Evolutionary conservation across 495 filamentous ascomycete genomes (phyloP).

Genomic region (Talaromyces adpressus): DNA sequence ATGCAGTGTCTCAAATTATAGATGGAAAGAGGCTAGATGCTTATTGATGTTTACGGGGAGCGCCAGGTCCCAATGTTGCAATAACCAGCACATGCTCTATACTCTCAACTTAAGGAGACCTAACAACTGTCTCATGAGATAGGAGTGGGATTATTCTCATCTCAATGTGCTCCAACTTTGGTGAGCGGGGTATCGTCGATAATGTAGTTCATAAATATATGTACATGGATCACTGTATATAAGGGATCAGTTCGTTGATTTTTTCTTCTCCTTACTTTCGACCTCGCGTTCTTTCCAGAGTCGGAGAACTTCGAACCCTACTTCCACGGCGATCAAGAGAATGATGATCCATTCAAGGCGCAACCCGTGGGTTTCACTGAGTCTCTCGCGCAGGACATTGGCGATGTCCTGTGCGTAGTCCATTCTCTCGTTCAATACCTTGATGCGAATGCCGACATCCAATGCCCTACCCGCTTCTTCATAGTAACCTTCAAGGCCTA

Average conservation of each 20-base stretch:
- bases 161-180: neutral
- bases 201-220: conserved; percentile 2
- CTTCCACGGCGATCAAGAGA: conserved; percentile 84
- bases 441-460: conserved; percentile 90
- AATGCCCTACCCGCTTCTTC: conserved; percentile 84
- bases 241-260: conserved; percentile 5
- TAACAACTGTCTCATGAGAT: neutral
- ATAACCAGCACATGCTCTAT: neutral
- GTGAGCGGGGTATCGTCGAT: conserved; percentile 15
- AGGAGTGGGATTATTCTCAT: neutral
- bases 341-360: conserved; percentile 98
- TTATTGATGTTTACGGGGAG: neutral
- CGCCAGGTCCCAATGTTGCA: neutral
- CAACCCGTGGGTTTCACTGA: conserved; percentile 84
- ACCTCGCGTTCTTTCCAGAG: conserved; percentile 50
- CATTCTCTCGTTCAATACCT: conserved; percentile 90
- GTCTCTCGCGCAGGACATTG: conserved; percentile 74
- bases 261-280: conserved; percentile 36
- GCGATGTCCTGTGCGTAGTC: conserved; percentile 97
- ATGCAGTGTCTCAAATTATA: neutral
- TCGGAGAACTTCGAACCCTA: conserved; percentile 59
- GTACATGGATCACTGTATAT: conserved; percentile 4
- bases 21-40: neutral
- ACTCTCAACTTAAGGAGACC: neutral
- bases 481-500: conserved; percentile 87